Percentiles rank a stretch among this genome's conserved stretches.
These are phyloP conservation scores for Paecilomyces variotii DNA, from an alignment of 2,329 filamentous ascomycete species.

Conservation along the genomic window DNA sequence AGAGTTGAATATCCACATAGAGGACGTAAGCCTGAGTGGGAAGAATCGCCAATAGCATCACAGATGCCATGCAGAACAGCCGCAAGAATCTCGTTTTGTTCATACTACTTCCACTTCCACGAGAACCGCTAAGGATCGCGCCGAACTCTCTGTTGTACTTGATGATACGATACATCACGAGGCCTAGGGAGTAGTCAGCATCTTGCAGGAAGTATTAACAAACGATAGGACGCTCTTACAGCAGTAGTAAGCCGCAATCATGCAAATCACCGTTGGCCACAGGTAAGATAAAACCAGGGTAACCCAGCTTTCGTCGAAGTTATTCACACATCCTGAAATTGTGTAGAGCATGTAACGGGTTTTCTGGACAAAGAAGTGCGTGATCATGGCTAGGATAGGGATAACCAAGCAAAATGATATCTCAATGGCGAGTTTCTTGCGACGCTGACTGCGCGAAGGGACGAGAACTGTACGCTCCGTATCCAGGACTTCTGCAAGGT, in stretches of 20 bases:
- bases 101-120: constrained; percentile 40
- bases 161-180: constrained; percentile 54
- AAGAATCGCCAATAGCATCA: constrained; percentile 48
- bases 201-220: background rate
- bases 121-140: constrained; percentile 44
- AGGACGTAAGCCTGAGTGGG: constrained; percentile 48
- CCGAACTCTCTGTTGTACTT: constrained; percentile 53
- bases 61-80: constrained; percentile 40
- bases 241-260: constrained; percentile 49
- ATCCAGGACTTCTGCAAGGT: constrained; percentile 53
- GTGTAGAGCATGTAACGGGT: constrained; percentile 51
- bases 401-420: constrained; percentile 48
- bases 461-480: constrained; percentile 47
- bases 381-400: constrained; percentile 47
- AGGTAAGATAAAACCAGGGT: constrained; percentile 47
- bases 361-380: constrained; percentile 54
- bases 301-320: constrained; percentile 50
- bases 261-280: constrained; percentile 49
- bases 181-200: constrained; percentile 31
- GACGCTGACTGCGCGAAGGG: constrained; percentile 41
- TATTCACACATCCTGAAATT: constrained; percentile 51
- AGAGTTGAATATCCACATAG: constrained; percentile 30
- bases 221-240: constrained; percentile 34
- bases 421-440: constrained; percentile 43
- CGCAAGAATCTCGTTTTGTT: constrained; percentile 55